Evolutionary conservation across 2,329 filamentous ascomycete species (phyloP).

Genomic region (Raffaelea arxii): DNA sequence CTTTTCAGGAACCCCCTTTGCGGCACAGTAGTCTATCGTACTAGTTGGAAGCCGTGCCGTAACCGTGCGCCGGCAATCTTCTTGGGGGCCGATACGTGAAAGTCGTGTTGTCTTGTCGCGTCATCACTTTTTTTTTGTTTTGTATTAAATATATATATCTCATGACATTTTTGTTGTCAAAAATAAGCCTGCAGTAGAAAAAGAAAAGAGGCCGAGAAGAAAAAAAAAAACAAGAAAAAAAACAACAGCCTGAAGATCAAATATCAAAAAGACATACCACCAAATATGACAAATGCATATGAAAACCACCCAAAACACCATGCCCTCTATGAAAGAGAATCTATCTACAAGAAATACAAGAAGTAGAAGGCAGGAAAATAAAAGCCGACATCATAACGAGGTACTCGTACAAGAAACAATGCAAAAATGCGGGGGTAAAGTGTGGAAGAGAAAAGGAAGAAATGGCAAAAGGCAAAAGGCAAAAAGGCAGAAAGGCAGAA

Average conservation of each 20-base stretch:
- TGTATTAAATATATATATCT: neutral
- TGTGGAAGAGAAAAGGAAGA: too few species aligned
- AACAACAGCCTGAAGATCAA: neutral
- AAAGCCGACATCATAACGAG: neutral
- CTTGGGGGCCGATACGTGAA: too few species aligned
- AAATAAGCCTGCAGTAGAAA: neutral
- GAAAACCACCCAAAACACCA: neutral
- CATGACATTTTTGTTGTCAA: neutral
- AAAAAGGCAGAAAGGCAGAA: too few species aligned
- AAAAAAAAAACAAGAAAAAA: constrained; percentile 2
- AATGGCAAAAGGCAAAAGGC: too few species aligned
- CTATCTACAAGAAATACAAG: neutral
- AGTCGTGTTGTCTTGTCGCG: too few species aligned
- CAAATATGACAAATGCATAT: neutral
- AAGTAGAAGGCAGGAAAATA: neutral
- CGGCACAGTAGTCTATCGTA: too few species aligned
- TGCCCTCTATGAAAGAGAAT: neutral
- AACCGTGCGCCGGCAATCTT: too few species aligned
- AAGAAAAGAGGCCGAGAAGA: neutral
- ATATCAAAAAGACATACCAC: neutral
- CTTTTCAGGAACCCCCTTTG: too few species aligned
- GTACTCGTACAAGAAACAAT: constrained; percentile 3
- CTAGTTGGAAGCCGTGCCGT: too few species aligned
- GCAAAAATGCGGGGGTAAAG: too few species aligned
- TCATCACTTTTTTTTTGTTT: neutral